Evolutionary conservation across 768 basidiomycete species (phyloP).

Genomic region (Termitomyces sp.): DNA sequence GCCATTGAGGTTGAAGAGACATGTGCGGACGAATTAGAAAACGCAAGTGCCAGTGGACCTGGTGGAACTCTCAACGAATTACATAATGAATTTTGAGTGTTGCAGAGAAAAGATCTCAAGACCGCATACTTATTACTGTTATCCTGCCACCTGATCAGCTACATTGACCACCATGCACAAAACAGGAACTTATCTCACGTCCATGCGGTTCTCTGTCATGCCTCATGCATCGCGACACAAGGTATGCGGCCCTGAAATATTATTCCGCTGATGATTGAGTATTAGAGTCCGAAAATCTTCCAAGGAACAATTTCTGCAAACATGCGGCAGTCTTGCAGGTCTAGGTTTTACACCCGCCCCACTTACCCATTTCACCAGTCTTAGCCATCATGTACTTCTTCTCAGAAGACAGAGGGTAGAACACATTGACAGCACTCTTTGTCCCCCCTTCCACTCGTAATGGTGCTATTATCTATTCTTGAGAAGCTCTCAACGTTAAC

Average conservation of each 20-base stretch:
- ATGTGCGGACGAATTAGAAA: neutral
- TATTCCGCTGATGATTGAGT: neutral
- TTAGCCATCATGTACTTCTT: neutral
- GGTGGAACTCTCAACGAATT: neutral
- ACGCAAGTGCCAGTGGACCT: neutral
- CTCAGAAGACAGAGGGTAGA: neutral
- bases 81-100: neutral
- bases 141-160: neutral
- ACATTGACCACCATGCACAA: neutral
- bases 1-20: slow-evolving; percentile 54
- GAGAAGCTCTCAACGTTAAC: neutral
- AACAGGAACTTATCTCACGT: neutral
- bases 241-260: neutral
- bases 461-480: neutral
- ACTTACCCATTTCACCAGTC: neutral
- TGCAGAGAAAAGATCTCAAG: no score
- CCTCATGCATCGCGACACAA: neutral
- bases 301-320: neutral
- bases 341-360: neutral
- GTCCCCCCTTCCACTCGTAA: neutral
- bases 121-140: neutral
- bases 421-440: neutral
- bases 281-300: neutral
- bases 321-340: neutral
- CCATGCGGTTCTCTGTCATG: neutral